Conservation (phyloP, 2,329 filamentous ascomycete genomes). For the Phoma sp. region DNA sequence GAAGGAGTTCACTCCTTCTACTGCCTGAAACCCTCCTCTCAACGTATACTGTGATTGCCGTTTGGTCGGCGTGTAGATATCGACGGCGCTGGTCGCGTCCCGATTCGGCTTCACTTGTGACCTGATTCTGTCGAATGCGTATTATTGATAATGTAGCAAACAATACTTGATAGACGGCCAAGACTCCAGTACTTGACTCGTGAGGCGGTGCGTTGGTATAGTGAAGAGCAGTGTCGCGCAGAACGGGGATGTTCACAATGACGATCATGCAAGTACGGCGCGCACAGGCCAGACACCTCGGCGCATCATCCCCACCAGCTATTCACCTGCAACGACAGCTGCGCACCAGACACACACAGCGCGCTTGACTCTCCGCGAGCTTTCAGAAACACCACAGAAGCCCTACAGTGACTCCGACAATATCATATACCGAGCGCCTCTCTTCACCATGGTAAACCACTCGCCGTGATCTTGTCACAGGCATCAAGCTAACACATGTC, state of each 20-base stretch:
- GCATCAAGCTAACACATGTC: background rate
- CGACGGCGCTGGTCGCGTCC: no score
- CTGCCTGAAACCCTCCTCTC: background rate
- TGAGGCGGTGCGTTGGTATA: background rate
- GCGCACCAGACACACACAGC: conserved; percentile 1
- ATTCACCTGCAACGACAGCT: conserved; percentile 10
- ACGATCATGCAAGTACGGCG: conserved; percentile 13
- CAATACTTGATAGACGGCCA: no score
- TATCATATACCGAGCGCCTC: background rate
- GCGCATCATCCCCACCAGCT: conserved; percentile 15
- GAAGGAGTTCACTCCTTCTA: background rate
- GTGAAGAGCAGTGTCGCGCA: conserved; percentile 2
- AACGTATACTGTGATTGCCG: no score
- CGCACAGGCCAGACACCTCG: conserved; percentile 19
- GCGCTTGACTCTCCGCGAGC: background rate
- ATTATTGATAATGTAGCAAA: no score
- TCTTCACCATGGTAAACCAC: conserved; percentile 20
- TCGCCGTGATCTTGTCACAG: background rate
- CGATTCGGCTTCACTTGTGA: no score
- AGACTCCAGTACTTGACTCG: no score
- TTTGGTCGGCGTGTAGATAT: no score
- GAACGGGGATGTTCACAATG: conserved; percentile 7
- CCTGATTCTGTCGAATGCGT: background rate
- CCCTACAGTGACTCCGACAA: background rate
- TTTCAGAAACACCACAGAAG: background rate